These are phyloP conservation scores for Monosporascus cannonballus DNA, from an alignment of 2,329 filamentous ascomycete species.

Conservation along the genomic window DNA sequence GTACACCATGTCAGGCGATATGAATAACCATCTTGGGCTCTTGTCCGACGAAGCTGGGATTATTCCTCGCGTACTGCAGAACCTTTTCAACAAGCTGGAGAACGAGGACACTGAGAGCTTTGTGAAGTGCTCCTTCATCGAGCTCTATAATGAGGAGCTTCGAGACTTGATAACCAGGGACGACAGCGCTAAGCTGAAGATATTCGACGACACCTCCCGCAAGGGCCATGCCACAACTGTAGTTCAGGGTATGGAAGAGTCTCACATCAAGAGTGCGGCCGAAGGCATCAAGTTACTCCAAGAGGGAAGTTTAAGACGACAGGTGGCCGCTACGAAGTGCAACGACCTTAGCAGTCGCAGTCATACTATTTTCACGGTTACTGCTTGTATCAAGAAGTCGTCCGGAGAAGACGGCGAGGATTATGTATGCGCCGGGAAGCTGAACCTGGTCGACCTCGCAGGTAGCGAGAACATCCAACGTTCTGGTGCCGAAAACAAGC, in stretches of 20 bases:
- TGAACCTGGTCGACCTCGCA: constrained; percentile 93
- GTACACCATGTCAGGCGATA: constrained; percentile 98
- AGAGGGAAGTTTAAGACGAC: constrained; percentile 83
- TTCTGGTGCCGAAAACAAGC: constrained; percentile 96
- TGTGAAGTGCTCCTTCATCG: constrained; percentile 97
- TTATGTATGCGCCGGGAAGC: constrained; percentile 82
- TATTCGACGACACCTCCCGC: constrained; percentile 84
- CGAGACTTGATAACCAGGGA: constrained; percentile 81
- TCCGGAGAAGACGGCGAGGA: constrained; percentile 80
- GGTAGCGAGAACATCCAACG: constrained; percentile 97
- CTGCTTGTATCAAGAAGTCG: constrained; percentile 78
- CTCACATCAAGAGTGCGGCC: constrained; percentile 77
- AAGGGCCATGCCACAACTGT: constrained; percentile 80
- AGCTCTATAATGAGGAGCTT: constrained; percentile 96
- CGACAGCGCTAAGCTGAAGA: constrained; percentile 82
- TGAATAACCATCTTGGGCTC: constrained; percentile 78
- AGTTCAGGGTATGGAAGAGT: constrained; percentile 97
- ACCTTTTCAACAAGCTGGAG: constrained; percentile 80
- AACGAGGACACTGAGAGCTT: constrained; percentile 73
- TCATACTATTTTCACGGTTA: constrained; percentile 96
- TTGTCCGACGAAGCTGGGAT: constrained; percentile 91
- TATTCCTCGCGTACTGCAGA: constrained; percentile 83
- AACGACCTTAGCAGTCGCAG: constrained; percentile 96
- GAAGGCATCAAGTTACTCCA: constrained; percentile 87
- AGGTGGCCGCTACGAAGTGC: constrained; percentile 99